Conservation (phyloP, 2,329 filamentous ascomycete genomes). For the Cercospora citrullina region DNA sequence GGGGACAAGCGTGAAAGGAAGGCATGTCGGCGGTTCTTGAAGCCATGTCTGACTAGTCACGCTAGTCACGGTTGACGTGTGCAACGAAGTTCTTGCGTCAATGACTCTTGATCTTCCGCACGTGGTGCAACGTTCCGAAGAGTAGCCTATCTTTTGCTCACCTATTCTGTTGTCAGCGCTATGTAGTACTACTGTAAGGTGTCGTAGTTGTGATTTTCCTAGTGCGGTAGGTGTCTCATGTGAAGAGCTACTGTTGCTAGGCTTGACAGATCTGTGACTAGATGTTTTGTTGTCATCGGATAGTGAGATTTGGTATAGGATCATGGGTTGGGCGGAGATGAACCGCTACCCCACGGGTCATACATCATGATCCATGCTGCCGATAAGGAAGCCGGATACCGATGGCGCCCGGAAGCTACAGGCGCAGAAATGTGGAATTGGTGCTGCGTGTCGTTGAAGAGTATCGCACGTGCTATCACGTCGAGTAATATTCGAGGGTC, state of each 20-base stretch:
- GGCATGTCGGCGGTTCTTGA: background rate
- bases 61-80: background rate
- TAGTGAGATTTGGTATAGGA: background rate
- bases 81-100: background rate
- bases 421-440: background rate
- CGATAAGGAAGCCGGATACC: background rate
- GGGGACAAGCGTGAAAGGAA: background rate
- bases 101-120: background rate
- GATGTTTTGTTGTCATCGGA: background rate
- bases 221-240: background rate
- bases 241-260: background rate
- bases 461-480: background rate
- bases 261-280: background rate
- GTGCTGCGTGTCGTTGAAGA: background rate
- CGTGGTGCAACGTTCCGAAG: background rate
- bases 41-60: background rate
- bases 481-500: background rate
- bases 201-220: background rate
- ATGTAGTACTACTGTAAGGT: background rate
- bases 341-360: background rate
- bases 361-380: background rate
- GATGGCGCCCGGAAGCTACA: background rate
- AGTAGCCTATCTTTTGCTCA: conserved; percentile 2
- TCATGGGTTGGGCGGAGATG: background rate
- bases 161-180: background rate